phyloP scores from a whole-genome alignment of 2,329 filamentous ascomycete genomes.

The Didymella keratinophila region DNA sequence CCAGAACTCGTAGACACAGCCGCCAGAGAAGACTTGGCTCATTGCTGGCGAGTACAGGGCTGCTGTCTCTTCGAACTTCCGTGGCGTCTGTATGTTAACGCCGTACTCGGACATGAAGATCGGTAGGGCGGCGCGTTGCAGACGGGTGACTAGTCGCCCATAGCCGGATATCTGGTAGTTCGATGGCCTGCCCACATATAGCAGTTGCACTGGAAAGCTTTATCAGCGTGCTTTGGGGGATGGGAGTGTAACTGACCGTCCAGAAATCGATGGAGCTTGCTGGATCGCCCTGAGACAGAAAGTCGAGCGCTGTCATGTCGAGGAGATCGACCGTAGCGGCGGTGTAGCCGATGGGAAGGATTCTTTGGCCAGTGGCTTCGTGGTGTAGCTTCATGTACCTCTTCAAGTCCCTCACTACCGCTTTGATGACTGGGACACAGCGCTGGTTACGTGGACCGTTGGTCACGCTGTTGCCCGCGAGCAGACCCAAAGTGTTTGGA shows the following conservation, averaged over 20 bases:
- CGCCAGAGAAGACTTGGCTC: conserved; percentile 24
- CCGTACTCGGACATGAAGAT: conserved; percentile 26
- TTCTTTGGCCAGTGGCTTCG: conserved; percentile 4
- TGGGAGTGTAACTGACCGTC: conserved; percentile 4
- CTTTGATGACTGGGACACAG: conserved; percentile 14
- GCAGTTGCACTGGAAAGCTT: conserved; percentile 9
- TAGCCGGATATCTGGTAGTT: conserved; percentile 16
- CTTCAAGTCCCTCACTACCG: conserved; percentile 22
- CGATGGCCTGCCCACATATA: conserved; percentile 15
- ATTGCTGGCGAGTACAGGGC: conserved; percentile 21
- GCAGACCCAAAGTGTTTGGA: conserved; percentile 20
- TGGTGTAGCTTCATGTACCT: conserved; percentile 19
- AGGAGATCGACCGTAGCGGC: conserved; percentile 4
- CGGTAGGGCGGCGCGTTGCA: conserved; percentile 11
- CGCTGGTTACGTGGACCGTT: conserved; percentile 7
- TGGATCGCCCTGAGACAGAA: conserved; percentile 14
- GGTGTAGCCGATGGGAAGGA: conserved; percentile 18
- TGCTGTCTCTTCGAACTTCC: conserved; percentile 19
- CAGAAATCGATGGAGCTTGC: conserved; percentile 20
- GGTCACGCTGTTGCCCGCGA: conserved; percentile 4
- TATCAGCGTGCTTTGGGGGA: background rate
- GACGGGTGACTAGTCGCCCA: background rate
- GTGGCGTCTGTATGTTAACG: background rate
- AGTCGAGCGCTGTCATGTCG: conserved; percentile 8
- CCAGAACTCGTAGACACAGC: conserved; percentile 24